Evolutionary conservation across 371 early-diverging fungal genomes (phyloP).

Genomic region (Batkoa obscura): DNA sequence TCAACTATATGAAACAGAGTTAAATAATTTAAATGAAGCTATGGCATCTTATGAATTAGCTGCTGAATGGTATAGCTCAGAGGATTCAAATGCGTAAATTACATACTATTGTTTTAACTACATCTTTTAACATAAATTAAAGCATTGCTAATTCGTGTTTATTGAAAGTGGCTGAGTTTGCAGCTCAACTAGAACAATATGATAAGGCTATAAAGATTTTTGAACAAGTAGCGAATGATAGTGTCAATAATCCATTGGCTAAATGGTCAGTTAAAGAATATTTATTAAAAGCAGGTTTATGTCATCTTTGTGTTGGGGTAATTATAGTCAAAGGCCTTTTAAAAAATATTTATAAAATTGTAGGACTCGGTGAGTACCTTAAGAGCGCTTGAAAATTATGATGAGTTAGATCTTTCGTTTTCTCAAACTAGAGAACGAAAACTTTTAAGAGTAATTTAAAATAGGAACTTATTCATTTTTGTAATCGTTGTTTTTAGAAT

Average conservation of each 20-base stretch:
- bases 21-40: conserved; percentile 61
- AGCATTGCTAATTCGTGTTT: conserved; percentile 74
- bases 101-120: background rate
- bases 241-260: conserved; percentile 71
- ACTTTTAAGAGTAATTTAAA: conserved; percentile 36
- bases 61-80: conserved; percentile 73
- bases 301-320: conserved; percentile 54
- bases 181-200: conserved; percentile 75
- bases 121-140: background rate
- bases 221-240: conserved; percentile 60
- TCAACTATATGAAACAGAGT: conserved; percentile 74
- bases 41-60: conserved; percentile 75
- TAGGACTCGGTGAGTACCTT: conserved; percentile 54
- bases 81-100: conserved; percentile 71
- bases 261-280: conserved; percentile 90
- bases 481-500: conserved; percentile 15
- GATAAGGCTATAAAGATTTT: conserved; percentile 70
- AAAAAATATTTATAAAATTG: conserved; percentile 10
- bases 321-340: background rate
- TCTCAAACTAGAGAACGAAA: conserved; percentile 63
- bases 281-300: conserved; percentile 83
- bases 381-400: conserved; percentile 56
- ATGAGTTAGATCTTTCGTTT: conserved; percentile 70
- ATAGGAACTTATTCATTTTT: background rate
- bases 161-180: conserved; percentile 79